These are phyloP conservation scores for Thalassiosira mediterranea DNA, from an alignment of 352 stramenopile genomes.

Conservation along the genomic window DNA sequence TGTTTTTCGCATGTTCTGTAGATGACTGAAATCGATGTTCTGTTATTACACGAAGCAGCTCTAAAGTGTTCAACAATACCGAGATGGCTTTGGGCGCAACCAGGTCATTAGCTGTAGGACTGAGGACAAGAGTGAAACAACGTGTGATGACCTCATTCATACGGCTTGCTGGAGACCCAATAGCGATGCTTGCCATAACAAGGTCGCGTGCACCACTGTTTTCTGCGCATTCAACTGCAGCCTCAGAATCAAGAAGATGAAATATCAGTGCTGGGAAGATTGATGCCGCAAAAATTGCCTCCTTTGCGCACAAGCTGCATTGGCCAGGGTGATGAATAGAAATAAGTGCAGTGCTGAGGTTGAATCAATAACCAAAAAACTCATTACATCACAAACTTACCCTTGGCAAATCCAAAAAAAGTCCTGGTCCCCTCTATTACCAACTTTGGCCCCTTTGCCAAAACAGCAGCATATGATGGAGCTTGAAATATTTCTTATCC, in stretches of 20 bases:
- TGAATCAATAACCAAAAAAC: no score
- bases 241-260: constrained; percentile 56
- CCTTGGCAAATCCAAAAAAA: constrained; percentile 65
- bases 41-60: constrained; percentile 62
- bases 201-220: constrained; percentile 34
- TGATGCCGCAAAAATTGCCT: constrained; percentile 65
- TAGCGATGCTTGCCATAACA: constrained; percentile 46
- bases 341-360: no score
- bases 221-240: constrained; percentile 21
- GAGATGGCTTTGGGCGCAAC: constrained; percentile 37
- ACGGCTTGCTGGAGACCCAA: constrained; percentile 51
- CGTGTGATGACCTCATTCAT: constrained; percentile 58
- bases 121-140: constrained; percentile 60
- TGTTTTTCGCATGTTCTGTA: constrained; percentile 51
- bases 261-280: constrained; percentile 77
- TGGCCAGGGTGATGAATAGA: no score
- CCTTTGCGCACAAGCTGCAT: constrained; percentile 63
- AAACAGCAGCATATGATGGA: constrained; percentile 79
- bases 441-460: constrained; percentile 39
- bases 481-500: constrained; percentile 68
- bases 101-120: constrained; percentile 19
- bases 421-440: constrained; percentile 35
- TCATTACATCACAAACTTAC: no score
- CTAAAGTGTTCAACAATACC: constrained; percentile 69
- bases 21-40: constrained; percentile 65